A percentile compares a stretch with the other conserved stretches of the same genome.
Conservation (phyloP, 2,329 filamentous ascomycete genomes). For the Lasiodiplodia gonubiensis region DNA sequence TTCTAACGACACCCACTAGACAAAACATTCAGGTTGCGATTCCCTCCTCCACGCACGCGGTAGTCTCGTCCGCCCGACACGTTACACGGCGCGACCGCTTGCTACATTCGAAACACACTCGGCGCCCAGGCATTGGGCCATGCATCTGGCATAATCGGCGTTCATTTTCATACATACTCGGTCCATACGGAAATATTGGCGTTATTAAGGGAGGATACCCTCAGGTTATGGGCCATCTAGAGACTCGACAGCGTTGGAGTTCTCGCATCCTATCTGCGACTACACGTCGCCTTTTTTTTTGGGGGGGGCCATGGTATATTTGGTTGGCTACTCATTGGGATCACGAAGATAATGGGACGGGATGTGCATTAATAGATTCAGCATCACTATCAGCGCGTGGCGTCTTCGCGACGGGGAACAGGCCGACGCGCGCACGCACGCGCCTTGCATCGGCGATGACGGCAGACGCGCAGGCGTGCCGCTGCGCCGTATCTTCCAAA, state of each 20-base stretch:
- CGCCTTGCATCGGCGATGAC: conserved; percentile 17
- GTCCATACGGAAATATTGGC: conserved; percentile 13
- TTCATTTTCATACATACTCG: conserved; percentile 7
- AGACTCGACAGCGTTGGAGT: conserved; percentile 14
- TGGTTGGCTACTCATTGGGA: conserved; percentile 14
- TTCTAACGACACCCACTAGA: conserved; percentile 40
- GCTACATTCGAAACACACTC: neutral
- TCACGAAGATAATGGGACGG: conserved; percentile 10
- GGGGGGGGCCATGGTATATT: neutral
- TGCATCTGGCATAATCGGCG: conserved; percentile 21
- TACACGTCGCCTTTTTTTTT: neutral
- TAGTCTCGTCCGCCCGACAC: conserved; percentile 38
- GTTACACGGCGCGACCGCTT: conserved; percentile 33
- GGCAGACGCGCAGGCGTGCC: conserved; percentile 4
- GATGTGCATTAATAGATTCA: conserved; percentile 19
- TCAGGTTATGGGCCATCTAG: conserved; percentile 8
- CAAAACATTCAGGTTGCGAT: conserved; percentile 55
- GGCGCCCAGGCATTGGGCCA: neutral
- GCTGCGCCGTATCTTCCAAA: neutral
- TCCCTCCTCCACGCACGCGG: conserved; percentile 41
- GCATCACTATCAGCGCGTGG: conserved; percentile 1
- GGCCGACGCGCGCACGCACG: conserved; percentile 7
- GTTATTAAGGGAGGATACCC: conserved; percentile 26
- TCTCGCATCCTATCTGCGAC: conserved; percentile 10
- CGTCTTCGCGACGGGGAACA: conserved; percentile 12